These are phyloP conservation scores for Podaxis rugospora DNA, from an alignment of 768 basidiomycete genomes.

Conservation along the genomic window DNA sequence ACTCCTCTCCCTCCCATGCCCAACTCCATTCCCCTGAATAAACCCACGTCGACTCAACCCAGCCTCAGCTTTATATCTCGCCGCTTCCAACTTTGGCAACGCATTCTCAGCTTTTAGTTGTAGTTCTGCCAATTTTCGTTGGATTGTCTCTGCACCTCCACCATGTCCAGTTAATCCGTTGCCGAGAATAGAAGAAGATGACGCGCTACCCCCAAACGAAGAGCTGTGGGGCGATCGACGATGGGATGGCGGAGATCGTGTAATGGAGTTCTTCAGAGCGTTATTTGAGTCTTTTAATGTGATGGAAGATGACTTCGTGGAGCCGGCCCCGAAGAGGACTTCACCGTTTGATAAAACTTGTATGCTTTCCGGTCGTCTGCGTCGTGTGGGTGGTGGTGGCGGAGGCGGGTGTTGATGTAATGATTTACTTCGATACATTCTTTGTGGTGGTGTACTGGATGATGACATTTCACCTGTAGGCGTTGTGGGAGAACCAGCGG, in stretches of 20 bases:
- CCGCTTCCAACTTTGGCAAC: conserved; percentile 54
- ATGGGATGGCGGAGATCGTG: neutral
- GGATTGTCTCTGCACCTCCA: conserved; percentile 21
- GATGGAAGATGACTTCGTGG: neutral
- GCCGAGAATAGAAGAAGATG: neutral
- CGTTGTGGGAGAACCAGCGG: conserved; percentile 14
- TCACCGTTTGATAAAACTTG: conserved; percentile 35
- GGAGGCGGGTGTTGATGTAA: conserved; percentile 28
- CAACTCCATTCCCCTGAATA: neutral
- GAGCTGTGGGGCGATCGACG: conserved; percentile 24
- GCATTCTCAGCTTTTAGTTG: conserved; percentile 27
- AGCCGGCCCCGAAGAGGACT: conserved; percentile 1
- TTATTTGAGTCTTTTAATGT: neutral
- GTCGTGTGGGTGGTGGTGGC: conserved; percentile 37
- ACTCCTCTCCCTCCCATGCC: conserved; percentile 12
- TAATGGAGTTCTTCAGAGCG: neutral
- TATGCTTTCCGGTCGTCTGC: conserved; percentile 61
- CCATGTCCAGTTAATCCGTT: conserved; percentile 5
- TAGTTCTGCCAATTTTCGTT: conserved; percentile 38
- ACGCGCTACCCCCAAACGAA: neutral
- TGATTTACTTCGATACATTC: conserved; percentile 51
- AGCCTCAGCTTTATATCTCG: conserved; percentile 69
- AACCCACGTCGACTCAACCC: conserved; percentile 53
- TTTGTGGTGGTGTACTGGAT: conserved; percentile 25
- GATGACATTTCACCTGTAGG: neutral